phyloP scores from a whole-genome alignment of 2,329 filamentous ascomycete genomes.

The Penicillium hordei region DNA sequence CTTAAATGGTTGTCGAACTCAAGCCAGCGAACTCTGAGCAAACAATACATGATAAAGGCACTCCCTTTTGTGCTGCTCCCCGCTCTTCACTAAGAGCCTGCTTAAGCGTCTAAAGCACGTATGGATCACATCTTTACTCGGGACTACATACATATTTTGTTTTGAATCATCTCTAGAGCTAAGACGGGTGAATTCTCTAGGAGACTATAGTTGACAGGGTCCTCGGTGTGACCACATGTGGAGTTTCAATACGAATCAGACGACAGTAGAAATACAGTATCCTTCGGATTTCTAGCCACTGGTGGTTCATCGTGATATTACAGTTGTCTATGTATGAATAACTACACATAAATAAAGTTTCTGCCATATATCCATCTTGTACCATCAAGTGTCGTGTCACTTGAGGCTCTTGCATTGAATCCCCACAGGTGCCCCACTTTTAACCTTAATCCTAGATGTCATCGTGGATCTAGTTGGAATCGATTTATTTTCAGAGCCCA shows the following conservation, averaged over 20 bases:
- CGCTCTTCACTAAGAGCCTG: too few species aligned
- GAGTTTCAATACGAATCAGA: background rate
- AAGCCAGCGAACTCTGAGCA: background rate
- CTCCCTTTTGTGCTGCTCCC: background rate
- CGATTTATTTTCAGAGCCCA: too few species aligned
- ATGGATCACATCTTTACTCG: background rate
- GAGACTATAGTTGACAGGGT: background rate
- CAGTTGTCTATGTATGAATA: too few species aligned
- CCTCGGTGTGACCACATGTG: background rate
- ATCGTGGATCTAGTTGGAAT: too few species aligned
- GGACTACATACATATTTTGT: background rate
- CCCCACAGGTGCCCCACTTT: background rate
- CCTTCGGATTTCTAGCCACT: background rate
- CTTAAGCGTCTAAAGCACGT: background rate
- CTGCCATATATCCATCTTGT: background rate
- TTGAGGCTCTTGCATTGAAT: background rate
- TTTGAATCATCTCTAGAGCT: background rate
- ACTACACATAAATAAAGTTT: background rate
- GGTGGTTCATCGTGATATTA: fast-evolving
- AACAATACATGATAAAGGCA: background rate
- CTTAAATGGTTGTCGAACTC: background rate
- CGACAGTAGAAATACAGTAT: background rate
- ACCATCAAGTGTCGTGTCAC: background rate
- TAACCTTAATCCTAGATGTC: background rate
- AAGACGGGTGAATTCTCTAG: background rate